phyloP scores from a whole-genome alignment of 805 yeast genomes.

The Wickerhamomyces strasburgensis region DNA sequence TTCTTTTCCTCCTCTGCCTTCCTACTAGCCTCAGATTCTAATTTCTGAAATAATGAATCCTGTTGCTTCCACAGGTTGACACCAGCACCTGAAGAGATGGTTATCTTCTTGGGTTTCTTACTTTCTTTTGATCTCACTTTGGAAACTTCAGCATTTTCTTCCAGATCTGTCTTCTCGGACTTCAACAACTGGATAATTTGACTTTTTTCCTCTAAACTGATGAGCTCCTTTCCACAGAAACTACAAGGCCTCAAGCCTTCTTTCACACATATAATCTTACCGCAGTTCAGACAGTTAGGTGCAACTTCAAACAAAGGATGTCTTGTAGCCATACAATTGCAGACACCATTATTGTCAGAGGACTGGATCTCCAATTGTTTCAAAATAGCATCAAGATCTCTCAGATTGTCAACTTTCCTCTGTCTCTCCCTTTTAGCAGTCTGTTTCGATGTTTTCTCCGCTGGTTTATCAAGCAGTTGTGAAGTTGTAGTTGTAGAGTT shows the following conservation, averaged over 20 bases:
- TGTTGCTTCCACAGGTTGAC: constrained; percentile 65
- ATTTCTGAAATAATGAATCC: constrained; percentile 53
- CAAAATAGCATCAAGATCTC: constrained; percentile 63
- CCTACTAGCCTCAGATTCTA: constrained; percentile 45
- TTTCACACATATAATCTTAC: constrained; percentile 83
- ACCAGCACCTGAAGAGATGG: constrained; percentile 55
- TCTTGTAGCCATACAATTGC: constrained; percentile 81
- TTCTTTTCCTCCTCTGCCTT: constrained; percentile 31
- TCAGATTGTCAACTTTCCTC: constrained; percentile 48
- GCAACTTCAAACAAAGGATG: constrained; percentile 88
- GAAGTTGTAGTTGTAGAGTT: constrained; percentile 42
- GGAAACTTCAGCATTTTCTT: constrained; percentile 23
- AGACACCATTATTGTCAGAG: constrained; percentile 30
- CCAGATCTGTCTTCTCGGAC: constrained; percentile 44
- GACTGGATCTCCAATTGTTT: constrained; percentile 42
- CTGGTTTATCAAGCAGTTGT: constrained; percentile 37
- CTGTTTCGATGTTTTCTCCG: constrained; percentile 25
- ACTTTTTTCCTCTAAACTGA: constrained; percentile 55
- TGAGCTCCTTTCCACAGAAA: constrained; percentile 65
- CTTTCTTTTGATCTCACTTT: constrained; percentile 15
- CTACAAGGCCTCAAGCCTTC: constrained; percentile 93
- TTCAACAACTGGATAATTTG: constrained; percentile 51
- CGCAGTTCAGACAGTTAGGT: constrained; percentile 92
- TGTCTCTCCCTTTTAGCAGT: constrained; percentile 31
- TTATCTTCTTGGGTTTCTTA: constrained; percentile 41